Evolutionary conservation across 495 filamentous ascomycete genomes (phyloP), one percentile per base, ranked within the genome.

Genomic region (Talaromyces thailandensis): DNA sequence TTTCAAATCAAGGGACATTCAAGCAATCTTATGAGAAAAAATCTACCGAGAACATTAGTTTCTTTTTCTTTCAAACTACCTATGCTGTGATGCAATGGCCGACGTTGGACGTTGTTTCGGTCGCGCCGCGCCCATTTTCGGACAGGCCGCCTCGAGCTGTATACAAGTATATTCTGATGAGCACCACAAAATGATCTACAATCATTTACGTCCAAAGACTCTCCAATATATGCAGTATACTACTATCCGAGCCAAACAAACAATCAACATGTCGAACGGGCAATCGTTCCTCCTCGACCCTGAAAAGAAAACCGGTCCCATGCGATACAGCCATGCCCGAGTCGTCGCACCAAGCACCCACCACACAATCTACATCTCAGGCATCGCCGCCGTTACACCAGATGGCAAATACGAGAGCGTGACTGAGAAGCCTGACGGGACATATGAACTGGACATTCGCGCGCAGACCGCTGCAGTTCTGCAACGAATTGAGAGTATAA

Each of bases 241-340:
- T 35, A 35, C 31, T 11, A 40, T 40, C 14, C 16, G 3, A 40
- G 35, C 50, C n/a, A n/a, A n/a, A n/a, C n/a, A n/a, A 26, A 2
- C 26, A 28, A 25, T 31, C 28, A 69, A 61, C 45, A 73, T 75
- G 70, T 66, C 67, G 51, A 74, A 74, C 67, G 69, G 71, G 32
- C 56, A 69, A 37, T 66, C 68, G n/a, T 76, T 73, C 63, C 64
- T 76, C 26, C 67, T 75, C 32, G 67, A 73, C 56, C 73, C 73
- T 16, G 60, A 71, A 28, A 66, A 63, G 5, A 57, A 56, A 8
- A 51, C 64, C 1, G 72, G 71, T 1, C 58, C 64, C 0, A 75
- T 64, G 9, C 62, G 67, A 50, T 76, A 69, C 61, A 62, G 69
- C 1, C 71, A 75, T 45, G 72, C 72, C 0, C 71, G 73, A 29